Evolutionary conservation across 2,329 filamentous ascomycete species (phyloP), one percentile per base, ranked within the genome.

Genomic region (Periconia digitata): DNA sequence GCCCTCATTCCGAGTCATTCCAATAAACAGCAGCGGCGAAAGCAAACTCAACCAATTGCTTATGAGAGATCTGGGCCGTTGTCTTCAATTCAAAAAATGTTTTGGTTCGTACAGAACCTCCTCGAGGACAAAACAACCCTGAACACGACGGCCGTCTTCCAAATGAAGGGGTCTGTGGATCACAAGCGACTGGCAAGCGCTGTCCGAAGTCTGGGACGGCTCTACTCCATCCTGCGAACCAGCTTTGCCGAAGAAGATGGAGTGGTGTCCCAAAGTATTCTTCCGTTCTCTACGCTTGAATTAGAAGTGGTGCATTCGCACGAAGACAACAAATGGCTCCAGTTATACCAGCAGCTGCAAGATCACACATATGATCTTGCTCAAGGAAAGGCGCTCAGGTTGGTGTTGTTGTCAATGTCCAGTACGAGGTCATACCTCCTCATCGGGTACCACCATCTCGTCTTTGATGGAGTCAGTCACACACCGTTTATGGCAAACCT

Each of bases 21-120:
- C 7, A 27, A 12, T 12, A 27, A 27, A 27, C 6, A 27, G 12
- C 24, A 27, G 6, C 24, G 12, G n/a, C n/a, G n/a, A n/a, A n/a
- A n/a, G n/a, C n/a, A n/a, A n/a, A n/a, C n/a, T 27, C 6, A 27
- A 6, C 24, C 24, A 12, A 27, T 12, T 7, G 12, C 7, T 27
- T 27, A 27, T 27, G 24, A 27, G 12, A 27, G 24, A 12, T 27
- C 24, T 12, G 24, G 24, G 24, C 63, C 45, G 6, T 70, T 77
- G 49, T 76, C 75, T 3, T 65, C 65, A n/a, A 67, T 58, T 6
- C 76, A 78, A 52, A 62, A 67, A 0, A 60, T 73, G 0, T 74
- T 78, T 50, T 79, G 73, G 73, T 74, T 75, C 47, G 49, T 73
- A 0, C 49, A 54, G 3, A 48, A 58, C 6, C 62, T 59, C 3